Conservation (phyloP, 169 alveolate species). For the Cryptosporidium canis region DNA sequence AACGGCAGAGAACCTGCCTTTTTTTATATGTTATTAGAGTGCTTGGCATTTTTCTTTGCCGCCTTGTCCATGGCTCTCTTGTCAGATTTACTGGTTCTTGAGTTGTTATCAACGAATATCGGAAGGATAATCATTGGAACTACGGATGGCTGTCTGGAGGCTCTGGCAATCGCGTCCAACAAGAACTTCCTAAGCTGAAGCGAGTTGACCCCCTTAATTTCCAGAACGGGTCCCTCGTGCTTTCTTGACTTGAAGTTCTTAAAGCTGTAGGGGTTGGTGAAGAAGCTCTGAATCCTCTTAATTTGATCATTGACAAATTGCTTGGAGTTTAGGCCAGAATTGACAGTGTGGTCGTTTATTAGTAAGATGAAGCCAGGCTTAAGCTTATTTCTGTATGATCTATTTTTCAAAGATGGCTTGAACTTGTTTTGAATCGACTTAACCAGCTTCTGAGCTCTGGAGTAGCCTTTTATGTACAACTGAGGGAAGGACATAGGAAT, state of each 20-base stretch:
- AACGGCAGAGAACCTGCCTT: no score
- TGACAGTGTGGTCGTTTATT: constrained; percentile 16
- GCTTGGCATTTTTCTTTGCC: constrained; percentile 7
- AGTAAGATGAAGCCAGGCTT: constrained; percentile 53
- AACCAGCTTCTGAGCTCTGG: constrained; percentile 47
- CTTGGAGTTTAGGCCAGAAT: background rate
- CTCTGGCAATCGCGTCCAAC: constrained; percentile 50
- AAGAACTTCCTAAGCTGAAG: constrained; percentile 41
- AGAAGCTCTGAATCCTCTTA: constrained; percentile 35
- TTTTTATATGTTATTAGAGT: constrained; percentile 23
- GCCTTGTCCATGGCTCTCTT: constrained; percentile 42
- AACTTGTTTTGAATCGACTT: constrained; percentile 32
- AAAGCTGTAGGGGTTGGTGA: constrained; percentile 66
- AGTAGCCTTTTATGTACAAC: constrained; percentile 60
- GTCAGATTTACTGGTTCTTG: constrained; percentile 10
- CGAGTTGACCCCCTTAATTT: constrained; percentile 45
- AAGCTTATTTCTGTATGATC: constrained; percentile 44
- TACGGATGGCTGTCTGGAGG: constrained; percentile 57
- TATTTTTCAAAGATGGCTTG: constrained; percentile 32
- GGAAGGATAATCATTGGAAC: constrained; percentile 59
- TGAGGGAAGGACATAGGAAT: constrained; percentile 71
- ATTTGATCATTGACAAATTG: constrained; percentile 15
- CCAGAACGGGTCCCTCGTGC: constrained; percentile 55
- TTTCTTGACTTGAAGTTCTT: constrained; percentile 27
- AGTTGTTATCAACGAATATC: constrained; percentile 45